A percentile compares a stretch with the other conserved stretches of the same genome.
Conservation (phyloP, 306 rosid genomes). For the Lathyrus tuberosus region DNA sequence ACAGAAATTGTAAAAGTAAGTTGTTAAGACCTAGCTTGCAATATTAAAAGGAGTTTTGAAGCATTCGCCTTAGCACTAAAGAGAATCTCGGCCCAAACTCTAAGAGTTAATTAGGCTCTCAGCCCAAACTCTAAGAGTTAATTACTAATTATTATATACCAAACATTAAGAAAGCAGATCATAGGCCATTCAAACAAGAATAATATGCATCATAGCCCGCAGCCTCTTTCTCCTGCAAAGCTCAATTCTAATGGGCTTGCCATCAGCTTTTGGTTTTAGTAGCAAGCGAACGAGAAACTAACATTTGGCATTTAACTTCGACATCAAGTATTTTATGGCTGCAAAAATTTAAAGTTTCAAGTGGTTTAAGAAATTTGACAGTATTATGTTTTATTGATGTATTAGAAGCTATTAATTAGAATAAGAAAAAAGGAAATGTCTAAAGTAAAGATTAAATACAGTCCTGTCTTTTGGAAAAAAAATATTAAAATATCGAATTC, state of each 20-base stretch:
- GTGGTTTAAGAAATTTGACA: conserved; percentile 7
- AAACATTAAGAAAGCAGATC: conserved; percentile 1
- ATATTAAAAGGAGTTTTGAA: conserved; percentile 19
- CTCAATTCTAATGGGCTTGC: conserved; percentile 6
- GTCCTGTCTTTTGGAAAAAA: neutral
- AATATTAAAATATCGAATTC: neutral
- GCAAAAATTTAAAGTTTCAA: conserved; percentile 10
- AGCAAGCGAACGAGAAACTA: conserved; percentile 11
- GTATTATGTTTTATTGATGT: conserved; percentile 6
- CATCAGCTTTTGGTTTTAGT: conserved; percentile 24
- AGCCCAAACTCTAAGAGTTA: neutral
- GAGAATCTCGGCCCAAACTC: conserved; percentile 23
- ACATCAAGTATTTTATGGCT: neutral
- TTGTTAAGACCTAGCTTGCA: conserved; percentile 28
- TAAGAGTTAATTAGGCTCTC: neutral
- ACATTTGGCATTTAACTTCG: conserved; percentile 13
- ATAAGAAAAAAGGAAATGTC: conserved; percentile 6
- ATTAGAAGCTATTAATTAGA: conserved; percentile 14
- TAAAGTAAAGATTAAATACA: neutral
- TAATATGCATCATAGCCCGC: neutral
- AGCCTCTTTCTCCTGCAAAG: conserved; percentile 6
- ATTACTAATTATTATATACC: conserved; percentile 9
- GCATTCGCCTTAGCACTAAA: neutral
- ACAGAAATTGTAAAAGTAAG: conserved; percentile 33
- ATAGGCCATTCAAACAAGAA: neutral